Conservation (phyloP, 306 rosid genomes). For the Neltuma alba region DNA sequence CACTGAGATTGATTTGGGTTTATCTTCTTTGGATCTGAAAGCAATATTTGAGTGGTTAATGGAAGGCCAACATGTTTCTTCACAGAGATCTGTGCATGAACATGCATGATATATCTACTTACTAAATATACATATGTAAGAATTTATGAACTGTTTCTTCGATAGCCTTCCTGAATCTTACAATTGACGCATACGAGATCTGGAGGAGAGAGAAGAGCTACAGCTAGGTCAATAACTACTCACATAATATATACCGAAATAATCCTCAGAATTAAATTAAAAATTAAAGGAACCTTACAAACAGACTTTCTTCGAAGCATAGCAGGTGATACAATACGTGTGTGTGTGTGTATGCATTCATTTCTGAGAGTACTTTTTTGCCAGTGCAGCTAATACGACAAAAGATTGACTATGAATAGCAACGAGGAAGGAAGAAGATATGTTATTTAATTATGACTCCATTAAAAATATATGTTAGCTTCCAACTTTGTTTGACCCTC, state of each 20-base stretch:
- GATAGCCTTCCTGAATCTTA: background rate
- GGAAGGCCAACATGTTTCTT: background rate
- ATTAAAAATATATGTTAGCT: background rate
- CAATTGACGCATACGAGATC: background rate
- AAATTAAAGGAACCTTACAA: background rate
- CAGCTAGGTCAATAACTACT: too few species aligned
- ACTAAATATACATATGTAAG: too few species aligned
- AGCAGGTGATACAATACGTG: background rate
- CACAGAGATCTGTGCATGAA: background rate
- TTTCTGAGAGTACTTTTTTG: background rate
- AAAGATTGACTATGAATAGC: background rate
- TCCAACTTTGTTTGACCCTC: background rate
- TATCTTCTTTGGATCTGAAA: too few species aligned
- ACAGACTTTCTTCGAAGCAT: background rate
- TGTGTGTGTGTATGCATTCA: background rate
- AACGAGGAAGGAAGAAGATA: background rate
- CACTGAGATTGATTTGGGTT: background rate
- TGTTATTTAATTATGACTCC: background rate
- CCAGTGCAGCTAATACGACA: background rate
- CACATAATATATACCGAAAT: too few species aligned
- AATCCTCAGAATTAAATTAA: background rate
- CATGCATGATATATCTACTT: background rate
- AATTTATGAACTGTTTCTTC: background rate
- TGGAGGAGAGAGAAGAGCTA: too few species aligned
- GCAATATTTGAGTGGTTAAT: background rate